Percentiles rank a stretch among this genome's conserved stretches.
phyloP scores from a whole-genome alignment of 495 filamentous ascomycete species.

The Collariella sp. region DNA sequence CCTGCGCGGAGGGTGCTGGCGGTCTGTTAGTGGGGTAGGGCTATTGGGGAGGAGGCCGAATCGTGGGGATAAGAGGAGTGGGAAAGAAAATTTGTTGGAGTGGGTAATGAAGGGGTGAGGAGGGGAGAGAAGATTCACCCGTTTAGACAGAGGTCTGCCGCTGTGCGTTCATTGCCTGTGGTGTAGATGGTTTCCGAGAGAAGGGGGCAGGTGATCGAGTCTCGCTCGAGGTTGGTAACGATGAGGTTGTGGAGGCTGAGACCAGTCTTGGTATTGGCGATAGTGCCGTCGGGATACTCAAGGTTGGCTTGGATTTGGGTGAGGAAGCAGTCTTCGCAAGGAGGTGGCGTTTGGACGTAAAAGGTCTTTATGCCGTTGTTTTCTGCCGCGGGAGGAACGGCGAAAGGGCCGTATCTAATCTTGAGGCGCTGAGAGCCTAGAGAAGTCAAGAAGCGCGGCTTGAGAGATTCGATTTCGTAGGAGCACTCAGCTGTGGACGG shows the following conservation, averaged over 20 bases:
- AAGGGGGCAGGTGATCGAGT: conserved; percentile 1
- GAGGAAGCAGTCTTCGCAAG: conserved; percentile 24
- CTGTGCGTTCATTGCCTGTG: conserved; percentile 21
- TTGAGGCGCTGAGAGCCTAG: conserved; percentile 12
- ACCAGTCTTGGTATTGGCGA: conserved; percentile 21
- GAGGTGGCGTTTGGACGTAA: conserved; percentile 4
- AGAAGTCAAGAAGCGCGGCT: conserved; percentile 18
- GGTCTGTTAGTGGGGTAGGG: neutral
- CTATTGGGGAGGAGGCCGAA: neutral
- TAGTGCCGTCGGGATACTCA: conserved; percentile 21
- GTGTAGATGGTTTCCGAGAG: conserved; percentile 8
- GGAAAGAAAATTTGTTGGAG: neutral
- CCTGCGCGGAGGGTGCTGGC: conserved; percentile 21
- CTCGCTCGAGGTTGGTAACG: conserved; percentile 7
- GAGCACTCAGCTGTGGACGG: neutral
- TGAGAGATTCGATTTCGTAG: neutral
- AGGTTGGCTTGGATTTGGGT: conserved; percentile 17
- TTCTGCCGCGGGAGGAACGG: conserved; percentile 6
- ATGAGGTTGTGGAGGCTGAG: conserved; percentile 24
- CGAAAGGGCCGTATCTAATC: conserved; percentile 22
- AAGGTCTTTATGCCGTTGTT: conserved; percentile 15
- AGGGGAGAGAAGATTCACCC: conserved; percentile 5
- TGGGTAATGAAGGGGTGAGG: neutral
- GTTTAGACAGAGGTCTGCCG: conserved; percentile 9
- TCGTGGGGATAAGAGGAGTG: neutral